Evolutionary conservation across 1,284 basidiomycete species (phyloP), one percentile per base, ranked within the genome.

Genomic region (Malassezia sympodialis): DNA sequence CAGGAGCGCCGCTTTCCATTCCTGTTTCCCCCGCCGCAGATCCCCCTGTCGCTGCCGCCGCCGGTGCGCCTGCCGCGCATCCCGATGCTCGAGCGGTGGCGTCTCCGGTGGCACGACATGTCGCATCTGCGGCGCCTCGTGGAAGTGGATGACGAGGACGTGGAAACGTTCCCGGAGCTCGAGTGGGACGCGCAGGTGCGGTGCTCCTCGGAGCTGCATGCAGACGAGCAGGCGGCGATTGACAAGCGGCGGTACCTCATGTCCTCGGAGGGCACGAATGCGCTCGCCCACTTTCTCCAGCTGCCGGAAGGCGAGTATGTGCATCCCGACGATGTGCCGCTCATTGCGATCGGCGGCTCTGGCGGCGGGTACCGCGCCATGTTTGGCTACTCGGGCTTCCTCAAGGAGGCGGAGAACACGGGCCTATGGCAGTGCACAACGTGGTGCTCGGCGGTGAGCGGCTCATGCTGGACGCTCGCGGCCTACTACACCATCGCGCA

Each of bases 301-400:
- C 60, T 70, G 12, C 59, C 61, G 3, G 23, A 41, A 74, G 55
- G 49, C 21, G 68, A 70, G 37, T 58, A 65, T n/a, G 65, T 75
- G 8, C 60, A 75, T 34, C 66, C 67, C 24, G 55, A 67, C 17
- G 73, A 74, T 50, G 67, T 75, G 15, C 73, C 73, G 7, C 56
- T 72, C 11, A 58, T 76, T 17, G 70, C 67, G 2, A 49, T 75
- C 10, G 73, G 74, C 8, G 74, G 73, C n/a, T 67, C 63, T 1
- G 74, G 74, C 10, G 74, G 74, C n/a, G 74, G 74, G 19, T 74
- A 73, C 37, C 60, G 74, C 11, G 74, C 74, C 27, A 72, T 62
- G 59, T 72, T 63, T 34, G 65, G 62, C 24, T 69, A 64, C 43
- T 57, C 65, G 5, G 67, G 62, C 17, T 64, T 65, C 31, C 57